Evolutionary conservation across 2,329 filamentous ascomycete genomes (phyloP), one percentile per base, ranked within the genome.

Genomic region (Aspergillus ruber): DNA sequence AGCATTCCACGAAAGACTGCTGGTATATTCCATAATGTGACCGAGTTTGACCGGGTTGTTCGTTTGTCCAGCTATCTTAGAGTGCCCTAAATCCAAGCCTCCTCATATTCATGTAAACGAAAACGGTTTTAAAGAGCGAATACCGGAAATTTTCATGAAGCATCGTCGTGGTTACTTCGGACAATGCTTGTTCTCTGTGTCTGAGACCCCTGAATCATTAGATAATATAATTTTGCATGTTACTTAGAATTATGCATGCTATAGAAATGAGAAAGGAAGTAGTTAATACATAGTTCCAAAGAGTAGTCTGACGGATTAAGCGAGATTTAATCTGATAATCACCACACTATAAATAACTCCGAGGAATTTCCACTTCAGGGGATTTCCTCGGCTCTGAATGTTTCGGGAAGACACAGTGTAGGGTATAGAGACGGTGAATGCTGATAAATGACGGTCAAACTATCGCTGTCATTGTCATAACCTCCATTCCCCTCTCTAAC

Each of bases 341-440:
- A 5, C n/a, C 17, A 36, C 17, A 18, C 36, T 18, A 39, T 39
- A 20, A 39, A 21, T 39, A 39, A 39, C n/a, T 18, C 17, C 36
- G 15, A 20, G 18, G 18, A 39, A 39, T 39, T 20, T 18, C 36
- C 17, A 35, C 18, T 20, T 39, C 43, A 38, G 43, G 40, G 21
- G 44, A 33, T 17, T 35, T 55, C 8, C 42, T 54, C 6, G 54
- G 51, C n/a, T 42, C 61, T 21, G 50, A 43, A 20, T 15, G 10
- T 10, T 39, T 7, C 17, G 18, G 10, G 10, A 18, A 20, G 18
- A 39, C 13, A 35, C n/a, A 35, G 13, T 35, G 12, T 15, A 35
- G 3, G 3, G 33, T 17, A 35, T 2, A 17, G 13, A 7, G 8
- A 35, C 33, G 17, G 33, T 35, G 33, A 35, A 35, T 17, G n/a